Evolutionary conservation across 2,329 filamentous ascomycete genomes (phyloP).

Genomic region (Ophiostoma australiae): DNA sequence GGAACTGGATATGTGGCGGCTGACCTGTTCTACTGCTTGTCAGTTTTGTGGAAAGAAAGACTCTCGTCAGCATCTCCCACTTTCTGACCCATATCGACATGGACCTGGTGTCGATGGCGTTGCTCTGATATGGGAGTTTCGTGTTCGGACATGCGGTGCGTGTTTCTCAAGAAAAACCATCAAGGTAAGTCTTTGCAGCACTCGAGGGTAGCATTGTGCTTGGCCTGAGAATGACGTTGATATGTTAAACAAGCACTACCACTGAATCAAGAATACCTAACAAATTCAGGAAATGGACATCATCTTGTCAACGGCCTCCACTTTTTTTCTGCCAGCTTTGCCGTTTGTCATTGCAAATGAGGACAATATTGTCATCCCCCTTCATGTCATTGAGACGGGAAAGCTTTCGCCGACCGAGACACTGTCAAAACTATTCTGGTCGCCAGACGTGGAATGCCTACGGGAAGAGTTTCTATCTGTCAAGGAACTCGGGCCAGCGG

Average conservation of each 20-base stretch:
- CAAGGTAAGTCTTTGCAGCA: conserved; percentile 51
- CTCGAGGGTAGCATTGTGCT: not conserved
- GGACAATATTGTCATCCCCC: conserved; percentile 56
- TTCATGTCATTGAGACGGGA: conserved; percentile 49
- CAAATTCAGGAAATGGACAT: conserved; percentile 64
- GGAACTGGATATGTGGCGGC: conserved; percentile 72
- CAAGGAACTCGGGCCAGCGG: conserved; percentile 60
- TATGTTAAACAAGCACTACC: not conserved
- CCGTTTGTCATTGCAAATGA: conserved; percentile 62
- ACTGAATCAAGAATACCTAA: not conserved
- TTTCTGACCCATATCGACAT: conserved; percentile 47
- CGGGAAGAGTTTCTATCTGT: conserved; percentile 59
- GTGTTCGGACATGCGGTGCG: conserved; percentile 57
- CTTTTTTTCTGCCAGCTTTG: conserved; percentile 61
- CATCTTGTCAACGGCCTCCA: conserved; percentile 54
- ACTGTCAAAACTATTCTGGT: conserved; percentile 63
- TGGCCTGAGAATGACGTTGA: not conserved
- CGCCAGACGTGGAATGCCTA: conserved; percentile 57
- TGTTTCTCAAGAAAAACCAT: conserved; percentile 58
- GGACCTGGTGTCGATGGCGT: conserved; percentile 60
- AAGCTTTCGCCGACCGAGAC: conserved; percentile 45
- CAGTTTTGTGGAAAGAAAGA: conserved; percentile 58
- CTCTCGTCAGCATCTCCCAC: conserved; percentile 28
- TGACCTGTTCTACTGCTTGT: conserved; percentile 59
- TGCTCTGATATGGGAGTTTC: conserved; percentile 67